phyloP scores from a whole-genome alignment of 2,329 filamentous ascomycete species.

The Pseudocercospora vitis region DNA sequence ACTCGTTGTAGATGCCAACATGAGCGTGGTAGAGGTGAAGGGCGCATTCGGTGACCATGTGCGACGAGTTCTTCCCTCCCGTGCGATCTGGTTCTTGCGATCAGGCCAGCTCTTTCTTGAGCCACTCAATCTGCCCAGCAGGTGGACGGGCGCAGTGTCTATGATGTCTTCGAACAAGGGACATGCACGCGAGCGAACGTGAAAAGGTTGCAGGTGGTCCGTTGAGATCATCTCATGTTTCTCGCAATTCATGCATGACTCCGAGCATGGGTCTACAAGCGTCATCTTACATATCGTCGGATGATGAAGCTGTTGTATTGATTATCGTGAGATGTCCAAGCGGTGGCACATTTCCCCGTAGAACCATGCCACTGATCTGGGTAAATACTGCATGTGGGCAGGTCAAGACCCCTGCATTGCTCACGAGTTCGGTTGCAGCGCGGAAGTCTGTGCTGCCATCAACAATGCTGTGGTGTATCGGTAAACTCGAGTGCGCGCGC shows the following conservation, averaged over 20 bases:
- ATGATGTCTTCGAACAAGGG: conserved; percentile 22
- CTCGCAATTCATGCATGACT: conserved; percentile 16
- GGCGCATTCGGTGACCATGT: too few relatives aligned
- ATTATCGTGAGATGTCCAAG: conserved; percentile 23
- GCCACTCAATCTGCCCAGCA: too few relatives aligned
- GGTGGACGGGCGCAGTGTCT: too few relatives aligned
- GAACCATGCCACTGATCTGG: conserved; percentile 23
- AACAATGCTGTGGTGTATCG: neutral
- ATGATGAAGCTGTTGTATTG: neutral
- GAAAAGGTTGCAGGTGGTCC: neutral
- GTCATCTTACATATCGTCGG: conserved; percentile 21
- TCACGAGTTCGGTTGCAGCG: conserved; percentile 18
- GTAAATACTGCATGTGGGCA: conserved; percentile 15
- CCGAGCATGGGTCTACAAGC: conserved; percentile 22
- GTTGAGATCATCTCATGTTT: neutral
- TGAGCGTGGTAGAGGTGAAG: too few relatives aligned
- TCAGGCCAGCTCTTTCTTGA: too few relatives aligned
- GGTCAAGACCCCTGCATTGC: conserved; percentile 27
- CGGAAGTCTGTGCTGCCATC: neutral
- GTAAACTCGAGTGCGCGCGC: conserved; percentile 22
- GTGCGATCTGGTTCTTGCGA: too few relatives aligned
- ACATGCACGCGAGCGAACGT: conserved; percentile 7
- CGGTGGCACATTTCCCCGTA: conserved; percentile 27
- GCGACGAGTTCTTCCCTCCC: too few relatives aligned
- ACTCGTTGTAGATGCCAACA: too few relatives aligned